These are phyloP conservation scores for Naganishia sp. DNA, from an alignment of 1,284 basidiomycete species.

Conservation along the genomic window DNA sequence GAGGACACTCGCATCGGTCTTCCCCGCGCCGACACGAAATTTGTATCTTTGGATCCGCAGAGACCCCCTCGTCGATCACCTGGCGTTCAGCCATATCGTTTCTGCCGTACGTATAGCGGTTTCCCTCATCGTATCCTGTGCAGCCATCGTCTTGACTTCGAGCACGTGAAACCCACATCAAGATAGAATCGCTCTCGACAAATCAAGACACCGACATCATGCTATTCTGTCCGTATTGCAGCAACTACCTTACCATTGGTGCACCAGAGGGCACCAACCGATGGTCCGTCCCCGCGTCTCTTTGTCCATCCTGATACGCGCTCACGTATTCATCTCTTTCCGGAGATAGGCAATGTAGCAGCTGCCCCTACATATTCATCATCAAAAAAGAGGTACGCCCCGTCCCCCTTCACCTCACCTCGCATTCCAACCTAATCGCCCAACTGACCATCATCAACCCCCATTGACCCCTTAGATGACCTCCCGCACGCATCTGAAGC, in stretches of 20 bases:
- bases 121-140: no score
- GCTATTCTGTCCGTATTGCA: conserved; percentile 95
- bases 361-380: conserved; percentile 90
- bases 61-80: conserved; percentile 2
- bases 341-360: conserved; percentile 33
- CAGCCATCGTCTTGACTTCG: no score
- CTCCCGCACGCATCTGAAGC: conserved; percentile 74
- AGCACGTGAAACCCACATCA: no score
- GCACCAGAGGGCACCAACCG: conserved; percentile 48
- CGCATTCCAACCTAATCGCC: neutral
- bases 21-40: neutral
- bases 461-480: conserved; percentile 66
- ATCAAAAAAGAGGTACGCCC: conserved; percentile 69
- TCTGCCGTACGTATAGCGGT: neutral
- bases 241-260: conserved; percentile 80
- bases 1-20: no score
- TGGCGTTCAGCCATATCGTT: neutral
- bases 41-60: conserved; percentile 12
- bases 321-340: neutral
- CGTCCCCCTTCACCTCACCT: neutral
- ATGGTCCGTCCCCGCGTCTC: conserved; percentile 43
- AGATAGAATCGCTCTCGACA: no score
- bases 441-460: neutral
- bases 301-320: neutral
- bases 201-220: conserved; percentile 52